Base-by-base conservation (phyloP, 176 grass and related monocot genomes). In the Raddia distichophylla region DNA sequence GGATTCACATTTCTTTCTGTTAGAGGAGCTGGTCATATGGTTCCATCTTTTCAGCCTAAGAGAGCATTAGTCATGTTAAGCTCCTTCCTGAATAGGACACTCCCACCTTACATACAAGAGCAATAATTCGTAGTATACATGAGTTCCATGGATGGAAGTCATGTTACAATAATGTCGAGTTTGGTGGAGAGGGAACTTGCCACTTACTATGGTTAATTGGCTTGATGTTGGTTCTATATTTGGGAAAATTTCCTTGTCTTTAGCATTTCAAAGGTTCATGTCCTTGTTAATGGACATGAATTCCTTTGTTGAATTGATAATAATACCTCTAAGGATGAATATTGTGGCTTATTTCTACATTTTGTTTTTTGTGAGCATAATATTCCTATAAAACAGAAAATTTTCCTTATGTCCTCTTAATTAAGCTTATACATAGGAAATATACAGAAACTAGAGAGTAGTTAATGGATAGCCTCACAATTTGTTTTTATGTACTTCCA, bases 11-110 rank as follows among this genome's bases (percentile, higher is more conserved):
- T 94, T 58, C 56, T 77, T 3, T 86, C 91, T 12, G 85, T 91
- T 60, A 91, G 86, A 48, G 86, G 75, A 55, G 77, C 91, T 37
- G 91, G 82, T 0, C 91, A 94, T 48, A 77, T 73, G 79, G 88
- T 94, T 67, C 85, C 91, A 17, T 85, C 61, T 6, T 49, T 72
- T 19, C 88, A 91, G 44, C 88, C 88, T 7, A 74, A 84, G 44
- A 86, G 86, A 74, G 86, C 63, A 52, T 27, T 94, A 8, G 48
- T 65, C 58, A 14, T 91, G 56, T 32, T 89, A 1, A 16, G 42
- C 3, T 84, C 13, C 22, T 94, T 94, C 69, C 75, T 94, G 6
- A 14, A 77, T 77, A 74, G 73, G 42, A 80, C 56, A 73, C 64
- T 86, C 35, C 88, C 88, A 32, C 88, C 88, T 62, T 80, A 58